These are phyloP conservation scores for Strobilomyces confusus DNA, from an alignment of 768 basidiomycete genomes.

Conservation along the genomic window DNA sequence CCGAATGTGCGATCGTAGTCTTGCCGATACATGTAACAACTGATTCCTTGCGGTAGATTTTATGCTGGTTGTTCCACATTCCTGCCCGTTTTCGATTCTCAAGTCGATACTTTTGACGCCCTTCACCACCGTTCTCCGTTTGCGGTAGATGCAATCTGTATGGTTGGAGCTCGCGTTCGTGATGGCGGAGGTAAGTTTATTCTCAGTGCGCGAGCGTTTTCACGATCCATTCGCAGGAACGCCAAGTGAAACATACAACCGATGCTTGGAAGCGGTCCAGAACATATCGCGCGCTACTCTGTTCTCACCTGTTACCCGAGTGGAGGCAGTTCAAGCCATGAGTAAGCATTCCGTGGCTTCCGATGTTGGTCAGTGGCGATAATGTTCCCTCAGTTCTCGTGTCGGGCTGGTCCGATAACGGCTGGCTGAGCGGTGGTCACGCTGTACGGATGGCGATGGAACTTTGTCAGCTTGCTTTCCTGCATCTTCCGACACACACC, in stretches of 20 bases:
- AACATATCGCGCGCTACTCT: constrained; percentile 80
- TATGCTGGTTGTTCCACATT: constrained; percentile 92
- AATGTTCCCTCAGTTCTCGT: constrained; percentile 59
- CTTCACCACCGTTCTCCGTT: constrained; percentile 90
- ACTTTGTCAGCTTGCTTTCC: constrained; percentile 53
- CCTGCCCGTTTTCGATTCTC: constrained; percentile 80
- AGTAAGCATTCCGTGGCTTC: constrained; percentile 45
- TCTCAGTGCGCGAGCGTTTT: neutral
- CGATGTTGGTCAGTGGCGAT: neutral
- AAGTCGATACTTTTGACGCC: constrained; percentile 80
- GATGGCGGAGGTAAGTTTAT: constrained; percentile 75
- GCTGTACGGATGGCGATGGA: constrained; percentile 98
- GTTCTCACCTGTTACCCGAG: constrained; percentile 79
- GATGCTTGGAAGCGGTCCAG: constrained; percentile 82
- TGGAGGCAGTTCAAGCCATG: constrained; percentile 92
- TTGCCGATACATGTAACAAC: constrained; percentile 8
- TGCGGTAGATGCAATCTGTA: constrained; percentile 88
- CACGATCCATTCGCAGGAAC: constrained; percentile 44
- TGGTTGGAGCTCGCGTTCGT: constrained; percentile 86
- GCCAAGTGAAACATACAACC: constrained; percentile 67
- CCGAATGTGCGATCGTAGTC: constrained; percentile 51
- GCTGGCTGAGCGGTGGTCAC: constrained; percentile 93
- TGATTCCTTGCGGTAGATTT: constrained; percentile 49
- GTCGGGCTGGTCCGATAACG: constrained; percentile 92
- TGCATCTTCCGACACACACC: neutral